Conservation (phyloP, 2,329 filamentous ascomycete genomes). For the Ascocoryne sarcoides region DNA sequence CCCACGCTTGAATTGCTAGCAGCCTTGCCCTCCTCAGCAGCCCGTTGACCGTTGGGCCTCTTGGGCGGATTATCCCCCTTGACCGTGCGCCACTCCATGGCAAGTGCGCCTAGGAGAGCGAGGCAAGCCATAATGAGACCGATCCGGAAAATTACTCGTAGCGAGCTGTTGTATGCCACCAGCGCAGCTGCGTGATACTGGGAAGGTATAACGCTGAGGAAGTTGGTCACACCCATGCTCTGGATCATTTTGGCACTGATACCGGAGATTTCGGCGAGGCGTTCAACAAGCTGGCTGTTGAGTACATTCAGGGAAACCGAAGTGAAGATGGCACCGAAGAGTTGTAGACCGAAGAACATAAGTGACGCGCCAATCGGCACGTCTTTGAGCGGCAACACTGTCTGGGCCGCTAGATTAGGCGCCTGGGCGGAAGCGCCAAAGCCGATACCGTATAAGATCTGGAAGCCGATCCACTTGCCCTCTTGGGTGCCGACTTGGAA, state of each 20-base stretch:
- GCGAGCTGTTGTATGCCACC: constrained; percentile 49
- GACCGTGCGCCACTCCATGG: constrained; percentile 47
- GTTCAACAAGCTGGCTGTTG: constrained; percentile 23
- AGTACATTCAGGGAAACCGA: constrained; percentile 5
- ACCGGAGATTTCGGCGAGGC: constrained; percentile 6
- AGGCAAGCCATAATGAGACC: constrained; percentile 45
- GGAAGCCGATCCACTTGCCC: constrained; percentile 41
- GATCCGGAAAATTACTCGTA: constrained; percentile 52
- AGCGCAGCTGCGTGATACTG: constrained; percentile 37
- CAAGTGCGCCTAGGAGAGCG: constrained; percentile 43
- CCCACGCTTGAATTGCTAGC: too few species aligned
- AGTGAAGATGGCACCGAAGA: constrained; percentile 4
- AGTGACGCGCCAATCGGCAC: constrained; percentile 35
- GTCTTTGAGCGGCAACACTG: constrained; percentile 41
- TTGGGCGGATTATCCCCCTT: neutral
- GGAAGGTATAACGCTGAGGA: constrained; percentile 35
- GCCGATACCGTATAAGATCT: constrained; percentile 34
- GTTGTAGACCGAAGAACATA: constrained; percentile 3
- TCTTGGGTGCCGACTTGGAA: constrained; percentile 26
- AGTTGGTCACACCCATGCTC: constrained; percentile 42
- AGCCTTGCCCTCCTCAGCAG: too few species aligned
- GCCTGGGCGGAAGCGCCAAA: constrained; percentile 36
- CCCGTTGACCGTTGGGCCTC: too few species aligned
- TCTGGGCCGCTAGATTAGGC: constrained; percentile 35
- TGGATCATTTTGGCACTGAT: neutral